Percentiles rank a stretch among this genome's conserved stretches.
phyloP scores from a whole-genome alignment of 2,329 filamentous ascomycete genomes.

The Fusarium foetens region DNA sequence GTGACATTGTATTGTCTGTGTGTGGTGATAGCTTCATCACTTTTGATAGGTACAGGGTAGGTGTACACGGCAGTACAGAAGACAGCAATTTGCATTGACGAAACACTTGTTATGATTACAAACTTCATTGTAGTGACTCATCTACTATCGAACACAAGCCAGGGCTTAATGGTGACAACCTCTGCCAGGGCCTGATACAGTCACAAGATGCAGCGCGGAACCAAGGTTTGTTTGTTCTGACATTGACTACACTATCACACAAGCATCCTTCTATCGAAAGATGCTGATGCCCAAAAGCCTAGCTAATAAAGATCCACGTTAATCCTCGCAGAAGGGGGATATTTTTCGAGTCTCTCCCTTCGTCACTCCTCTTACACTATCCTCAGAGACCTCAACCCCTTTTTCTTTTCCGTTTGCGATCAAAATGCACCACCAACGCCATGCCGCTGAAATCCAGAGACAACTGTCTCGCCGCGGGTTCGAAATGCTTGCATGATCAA shows the following conservation, averaged over 20 bases:
- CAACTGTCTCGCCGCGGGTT: slow-evolving; percentile 40
- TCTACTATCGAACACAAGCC: neutral
- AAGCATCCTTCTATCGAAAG: slow-evolving; percentile 2
- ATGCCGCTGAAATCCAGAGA: slow-evolving; percentile 43
- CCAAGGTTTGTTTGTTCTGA: slow-evolving; percentile 4
- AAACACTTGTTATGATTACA: neutral
- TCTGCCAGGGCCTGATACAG: no score
- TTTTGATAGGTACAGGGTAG: neutral
- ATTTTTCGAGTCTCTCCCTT: neutral
- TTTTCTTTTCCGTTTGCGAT: slow-evolving; percentile 24
- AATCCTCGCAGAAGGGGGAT: neutral
- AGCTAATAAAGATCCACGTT: neutral
- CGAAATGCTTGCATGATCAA: slow-evolving; percentile 31
- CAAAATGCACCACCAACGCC: slow-evolving; percentile 45
- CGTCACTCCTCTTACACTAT: neutral
- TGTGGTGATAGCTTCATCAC: neutral
- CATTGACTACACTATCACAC: slow-evolving; percentile 26
- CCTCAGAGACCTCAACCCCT: neutral
- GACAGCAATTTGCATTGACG: neutral
- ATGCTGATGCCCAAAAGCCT: neutral
- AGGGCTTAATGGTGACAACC: no score
- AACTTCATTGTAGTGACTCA: neutral
- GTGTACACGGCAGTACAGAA: no score
- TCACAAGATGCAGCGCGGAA: neutral
- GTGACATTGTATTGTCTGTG: neutral